Percentiles rank a stretch among this genome's conserved stretches.
Evolutionary conservation across 2,329 filamentous ascomycete genomes (phyloP).

Genomic region (Pseudogymnoascus verrucosus): DNA sequence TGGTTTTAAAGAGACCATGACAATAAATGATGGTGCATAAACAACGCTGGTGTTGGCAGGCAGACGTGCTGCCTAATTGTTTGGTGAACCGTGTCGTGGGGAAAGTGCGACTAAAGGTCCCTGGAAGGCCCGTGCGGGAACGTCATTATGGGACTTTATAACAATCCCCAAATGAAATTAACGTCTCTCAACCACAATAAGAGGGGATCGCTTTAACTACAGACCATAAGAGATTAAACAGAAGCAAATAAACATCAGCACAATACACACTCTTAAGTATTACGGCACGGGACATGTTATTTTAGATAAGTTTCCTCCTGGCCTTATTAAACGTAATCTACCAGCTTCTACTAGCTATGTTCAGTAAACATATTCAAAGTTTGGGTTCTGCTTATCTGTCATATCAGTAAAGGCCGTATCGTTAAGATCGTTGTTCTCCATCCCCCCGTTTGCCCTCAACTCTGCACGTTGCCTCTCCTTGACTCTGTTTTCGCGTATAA

Average conservation of each 20-base stretch:
- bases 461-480: slow-evolving; percentile 23
- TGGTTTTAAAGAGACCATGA: neutral
- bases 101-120: neutral
- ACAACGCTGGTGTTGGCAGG: neutral
- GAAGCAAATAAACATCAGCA: neutral
- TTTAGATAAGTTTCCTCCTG: neutral
- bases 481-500: slow-evolving; percentile 33
- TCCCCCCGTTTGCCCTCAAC: slow-evolving; percentile 4
- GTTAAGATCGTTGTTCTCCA: slow-evolving; percentile 25
- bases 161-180: neutral
- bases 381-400: slow-evolving; percentile 19
- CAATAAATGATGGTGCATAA: neutral
- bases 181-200: neutral
- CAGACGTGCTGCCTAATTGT: neutral
- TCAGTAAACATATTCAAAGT: slow-evolving; percentile 20
- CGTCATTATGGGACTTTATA: neutral
- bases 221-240: too few relatives aligned
- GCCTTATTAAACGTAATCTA: neutral
- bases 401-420: slow-evolving; percentile 23
- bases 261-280: neutral
- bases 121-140: neutral
- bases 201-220: neutral
- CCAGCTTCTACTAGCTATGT: neutral
- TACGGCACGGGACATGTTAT: neutral
- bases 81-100: neutral